Evolutionary conservation across 768 basidiomycete genomes (phyloP), one percentile per base, ranked within the genome.

Genomic region (Gyrodon lividus): DNA sequence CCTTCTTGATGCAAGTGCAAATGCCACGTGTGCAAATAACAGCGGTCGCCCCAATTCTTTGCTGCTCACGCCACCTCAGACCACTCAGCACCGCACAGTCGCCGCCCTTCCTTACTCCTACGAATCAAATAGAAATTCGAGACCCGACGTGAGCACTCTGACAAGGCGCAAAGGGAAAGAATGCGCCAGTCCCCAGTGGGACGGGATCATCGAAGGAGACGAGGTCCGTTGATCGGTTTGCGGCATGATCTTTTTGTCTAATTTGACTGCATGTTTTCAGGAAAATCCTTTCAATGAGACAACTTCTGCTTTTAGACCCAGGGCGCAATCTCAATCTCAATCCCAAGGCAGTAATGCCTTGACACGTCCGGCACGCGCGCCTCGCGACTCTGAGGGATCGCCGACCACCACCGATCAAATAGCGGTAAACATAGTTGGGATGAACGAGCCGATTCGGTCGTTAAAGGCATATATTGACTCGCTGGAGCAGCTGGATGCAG

Each of bases 141-240:
- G 37, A 30, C 54, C 50, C 2, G 51, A 55, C 10, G 62, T 57
- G 2, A 39, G 41, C 42, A 67, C 59, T 19, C 65, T 60, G 2
- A 67, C 65, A 8, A 52, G 54, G 31, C 22, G 17, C 43, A 69
- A 64, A 46, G 67, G 66, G 9, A 68, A 70, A 39, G 54, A 52
- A 47, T 56, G 62, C 1, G 43, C 54, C 8, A 24, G 28, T 12
- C 7, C 17, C 7, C 20, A 28, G 6, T 50, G 45, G 51, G 54
- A 56, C 3, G 23, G n/a, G n/a, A 14, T 42, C 43, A 1, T 47
- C 6, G 40, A 54, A 43, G 28, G 40, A 19, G 34, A 43, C 9
- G 48, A 39, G 45, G 60, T 63, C 4, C n/a, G 57, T 51, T 30
- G 4, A 22, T 45, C 9, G 2, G 5, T 19, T 31, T 41, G 8